Evolutionary conservation across 2,329 filamentous ascomycete genomes (phyloP).

Genomic region (Alternaria sp.): DNA sequence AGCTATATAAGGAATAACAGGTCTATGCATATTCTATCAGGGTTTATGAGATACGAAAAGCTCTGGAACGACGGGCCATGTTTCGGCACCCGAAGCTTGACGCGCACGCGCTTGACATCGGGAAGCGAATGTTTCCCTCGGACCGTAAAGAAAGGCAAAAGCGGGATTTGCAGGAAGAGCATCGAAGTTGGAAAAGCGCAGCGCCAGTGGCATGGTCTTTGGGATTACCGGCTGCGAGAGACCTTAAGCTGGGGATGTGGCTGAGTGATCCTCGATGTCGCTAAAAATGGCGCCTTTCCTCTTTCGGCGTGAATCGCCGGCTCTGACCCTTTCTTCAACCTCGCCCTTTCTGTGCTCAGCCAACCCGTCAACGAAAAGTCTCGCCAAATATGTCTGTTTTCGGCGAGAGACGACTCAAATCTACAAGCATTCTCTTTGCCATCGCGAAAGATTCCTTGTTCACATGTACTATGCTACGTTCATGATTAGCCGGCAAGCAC

Average conservation of each 20-base stretch:
- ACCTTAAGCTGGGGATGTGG: constrained; percentile 1
- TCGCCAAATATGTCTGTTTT: not conserved
- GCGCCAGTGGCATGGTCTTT: constrained; percentile 3
- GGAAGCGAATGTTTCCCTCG: not conserved
- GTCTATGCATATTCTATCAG: not conserved
- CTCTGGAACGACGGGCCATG: not conserved
- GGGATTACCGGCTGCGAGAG: not conserved
- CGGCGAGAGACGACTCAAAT: not conserved
- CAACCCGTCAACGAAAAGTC: not conserved
- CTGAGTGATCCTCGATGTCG: constrained; percentile 4
- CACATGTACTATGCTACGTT: not conserved
- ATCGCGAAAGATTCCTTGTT: constrained; percentile 1
- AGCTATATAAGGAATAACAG: not conserved
- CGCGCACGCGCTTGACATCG: not conserved
- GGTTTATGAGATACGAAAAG: not conserved
- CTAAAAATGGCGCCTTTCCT: not conserved
- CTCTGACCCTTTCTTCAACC: not conserved
- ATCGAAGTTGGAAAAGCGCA: constrained; percentile 1
- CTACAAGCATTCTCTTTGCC: not conserved
- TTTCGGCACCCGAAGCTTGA: not conserved
- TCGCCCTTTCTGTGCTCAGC: constrained; percentile 2
- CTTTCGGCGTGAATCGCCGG: not conserved
- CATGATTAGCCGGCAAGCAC: not conserved
- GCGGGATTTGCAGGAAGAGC: not conserved
- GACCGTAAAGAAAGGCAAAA: not conserved